Conservation (phyloP, 2,329 filamentous ascomycete species). For the Trichocomaceae sp. region DNA sequence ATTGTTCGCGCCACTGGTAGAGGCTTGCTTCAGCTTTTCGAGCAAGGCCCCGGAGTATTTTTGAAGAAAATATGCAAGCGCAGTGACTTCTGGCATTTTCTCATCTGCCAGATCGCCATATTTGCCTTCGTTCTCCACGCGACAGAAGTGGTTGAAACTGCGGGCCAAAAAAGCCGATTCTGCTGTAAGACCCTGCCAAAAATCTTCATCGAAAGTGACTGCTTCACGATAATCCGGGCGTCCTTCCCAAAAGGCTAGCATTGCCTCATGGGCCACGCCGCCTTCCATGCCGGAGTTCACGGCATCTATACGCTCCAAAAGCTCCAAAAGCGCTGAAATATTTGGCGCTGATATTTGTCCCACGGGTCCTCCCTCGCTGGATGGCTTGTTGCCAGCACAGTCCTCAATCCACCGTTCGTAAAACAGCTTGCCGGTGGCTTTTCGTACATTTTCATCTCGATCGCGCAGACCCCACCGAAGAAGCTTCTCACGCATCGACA, state of each 20-base stretch:
- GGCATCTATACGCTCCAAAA: constrained; percentile 89
- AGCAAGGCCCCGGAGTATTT: constrained; percentile 60
- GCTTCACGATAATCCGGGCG: constrained; percentile 55
- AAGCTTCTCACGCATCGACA: constrained; percentile 92
- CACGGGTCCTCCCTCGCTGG: constrained; percentile 45
- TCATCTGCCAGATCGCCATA: constrained; percentile 74
- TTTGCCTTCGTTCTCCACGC: constrained; percentile 64
- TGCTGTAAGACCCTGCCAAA: constrained; percentile 50
- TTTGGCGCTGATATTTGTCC: constrained; percentile 55
- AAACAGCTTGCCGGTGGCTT: constrained; percentile 84
- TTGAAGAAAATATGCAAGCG: constrained; percentile 78
- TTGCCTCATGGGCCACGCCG: constrained; percentile 85
- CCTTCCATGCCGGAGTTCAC: constrained; percentile 83
- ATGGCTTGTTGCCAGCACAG: constrained; percentile 64
- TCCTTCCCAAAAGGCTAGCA: constrained; percentile 94
- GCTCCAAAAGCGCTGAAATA: constrained; percentile 77
- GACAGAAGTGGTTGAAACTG: constrained; percentile 91
- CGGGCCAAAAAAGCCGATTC: constrained; percentile 86
- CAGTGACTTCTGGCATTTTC: constrained; percentile 91
- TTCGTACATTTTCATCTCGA: constrained; percentile 87
- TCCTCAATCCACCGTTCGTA: constrained; percentile 97
- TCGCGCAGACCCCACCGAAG: constrained; percentile 91
- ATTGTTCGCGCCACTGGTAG: constrained; percentile 53
- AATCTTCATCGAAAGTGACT: constrained; percentile 40
- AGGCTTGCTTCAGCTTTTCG: constrained; percentile 31